These are phyloP conservation scores for Tanozyma kutaoensis DNA, from an alignment of 805 yeast species.

Conservation along the genomic window DNA sequence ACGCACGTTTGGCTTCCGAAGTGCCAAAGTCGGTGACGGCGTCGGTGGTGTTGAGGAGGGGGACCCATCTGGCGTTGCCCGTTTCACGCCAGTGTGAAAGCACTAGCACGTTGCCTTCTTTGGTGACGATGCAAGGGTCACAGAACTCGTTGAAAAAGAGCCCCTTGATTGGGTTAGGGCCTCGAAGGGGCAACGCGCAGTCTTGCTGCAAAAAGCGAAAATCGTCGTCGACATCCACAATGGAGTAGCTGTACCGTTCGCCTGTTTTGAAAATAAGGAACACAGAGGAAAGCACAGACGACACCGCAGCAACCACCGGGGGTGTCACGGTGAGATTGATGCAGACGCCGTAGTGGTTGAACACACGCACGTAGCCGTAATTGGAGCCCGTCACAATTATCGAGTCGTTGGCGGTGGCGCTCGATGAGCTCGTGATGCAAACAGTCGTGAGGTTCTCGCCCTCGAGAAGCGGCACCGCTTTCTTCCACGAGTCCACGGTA, in stretches of 20 bases:
- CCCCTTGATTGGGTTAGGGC: slow-evolving; percentile 33
- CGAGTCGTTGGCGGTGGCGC: slow-evolving; percentile 17
- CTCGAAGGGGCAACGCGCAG: slow-evolving; percentile 20
- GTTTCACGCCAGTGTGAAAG: slow-evolving; percentile 70
- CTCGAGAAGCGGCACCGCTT: slow-evolving; percentile 35
- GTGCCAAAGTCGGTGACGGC: slow-evolving; percentile 31
- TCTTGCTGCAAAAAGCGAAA: slow-evolving; percentile 26
- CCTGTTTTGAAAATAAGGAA: slow-evolving; percentile 31
- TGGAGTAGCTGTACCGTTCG: slow-evolving; percentile 26
- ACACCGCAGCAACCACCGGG: slow-evolving; percentile 63
- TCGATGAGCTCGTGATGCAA: slow-evolving; percentile 32
- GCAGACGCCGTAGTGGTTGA: slow-evolving; percentile 64
- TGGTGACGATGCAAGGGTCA: slow-evolving; percentile 75
- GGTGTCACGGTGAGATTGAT: slow-evolving; percentile 53
- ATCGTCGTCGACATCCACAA: slow-evolving; percentile 32
- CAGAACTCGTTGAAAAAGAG: slow-evolving; percentile 81
- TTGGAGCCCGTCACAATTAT: slow-evolving; percentile 61
- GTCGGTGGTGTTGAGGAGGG: slow-evolving; percentile 50
- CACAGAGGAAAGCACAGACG: slow-evolving; percentile 43
- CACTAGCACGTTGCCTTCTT: slow-evolving; percentile 62
- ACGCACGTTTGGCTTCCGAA: slow-evolving; percentile 33
- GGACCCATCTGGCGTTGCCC: slow-evolving; percentile 76
- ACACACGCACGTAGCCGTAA: slow-evolving; percentile 59
- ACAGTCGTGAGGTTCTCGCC: slow-evolving; percentile 55
- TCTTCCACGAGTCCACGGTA: slow-evolving; percentile 60